phyloP scores from a whole-genome alignment of 495 filamentous ascomycete species.

The Penicillium canescens region DNA sequence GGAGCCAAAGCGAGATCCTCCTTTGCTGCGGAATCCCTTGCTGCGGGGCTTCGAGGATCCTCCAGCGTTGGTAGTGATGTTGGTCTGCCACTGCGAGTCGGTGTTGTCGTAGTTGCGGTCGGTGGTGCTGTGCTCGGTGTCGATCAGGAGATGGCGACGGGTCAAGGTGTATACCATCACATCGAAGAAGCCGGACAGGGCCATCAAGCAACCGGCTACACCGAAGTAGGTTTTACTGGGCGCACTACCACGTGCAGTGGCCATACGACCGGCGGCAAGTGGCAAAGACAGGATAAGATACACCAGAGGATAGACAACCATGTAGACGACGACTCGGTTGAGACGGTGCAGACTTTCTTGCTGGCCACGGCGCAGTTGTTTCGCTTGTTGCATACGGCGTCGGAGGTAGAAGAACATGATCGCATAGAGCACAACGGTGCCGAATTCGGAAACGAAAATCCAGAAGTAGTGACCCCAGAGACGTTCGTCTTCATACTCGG shows the following conservation, averaged over 20 bases:
- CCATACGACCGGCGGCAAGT: slow-evolving; percentile 67
- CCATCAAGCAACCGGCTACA: slow-evolving; percentile 67
- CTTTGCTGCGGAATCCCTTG: slow-evolving; percentile 15
- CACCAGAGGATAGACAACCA: slow-evolving; percentile 74
- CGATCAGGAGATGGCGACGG: slow-evolving; percentile 37
- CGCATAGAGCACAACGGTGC: slow-evolving; percentile 62
- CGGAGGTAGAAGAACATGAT: slow-evolving; percentile 62
- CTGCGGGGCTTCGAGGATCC: slow-evolving; percentile 4
- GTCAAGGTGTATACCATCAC: slow-evolving; percentile 65
- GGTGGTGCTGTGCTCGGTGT: slow-evolving; percentile 36
- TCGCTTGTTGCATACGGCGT: slow-evolving; percentile 41
- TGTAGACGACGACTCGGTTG: slow-evolving; percentile 56
- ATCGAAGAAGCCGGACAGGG: slow-evolving; percentile 70
- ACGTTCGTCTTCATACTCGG: slow-evolving; percentile 55
- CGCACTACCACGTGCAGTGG: slow-evolving; percentile 51
- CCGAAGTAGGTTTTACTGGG: slow-evolving; percentile 60
- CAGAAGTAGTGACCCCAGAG: slow-evolving; percentile 76
- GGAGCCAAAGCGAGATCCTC: slow-evolving; percentile 22
- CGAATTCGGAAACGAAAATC: slow-evolving; percentile 68
- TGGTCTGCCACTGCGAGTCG: slow-evolving; percentile 31
- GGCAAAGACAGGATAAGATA: slow-evolving; percentile 71
- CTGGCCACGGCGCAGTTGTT: slow-evolving; percentile 30
- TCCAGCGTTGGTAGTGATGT: slow-evolving; percentile 26
- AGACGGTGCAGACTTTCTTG: slow-evolving; percentile 40
- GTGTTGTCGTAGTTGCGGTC: slow-evolving; percentile 29